phyloP scores from a whole-genome alignment of 495 filamentous ascomycete species.

The Monascus purpureus region DNA sequence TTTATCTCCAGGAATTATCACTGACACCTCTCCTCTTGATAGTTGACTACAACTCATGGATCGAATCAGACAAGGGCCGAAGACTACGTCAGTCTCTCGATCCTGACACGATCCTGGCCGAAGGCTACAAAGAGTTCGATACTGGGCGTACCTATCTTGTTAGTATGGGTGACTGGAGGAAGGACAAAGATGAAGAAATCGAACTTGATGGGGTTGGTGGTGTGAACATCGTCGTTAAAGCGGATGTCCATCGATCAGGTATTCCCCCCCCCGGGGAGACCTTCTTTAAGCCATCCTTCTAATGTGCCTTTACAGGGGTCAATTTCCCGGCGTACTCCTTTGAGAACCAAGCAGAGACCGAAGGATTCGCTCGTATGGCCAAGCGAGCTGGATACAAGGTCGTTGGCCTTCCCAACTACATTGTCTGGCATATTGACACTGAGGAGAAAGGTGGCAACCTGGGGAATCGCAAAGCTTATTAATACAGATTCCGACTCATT shows the following conservation, averaged over 20 bases:
- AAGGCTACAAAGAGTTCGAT: constrained; percentile 89
- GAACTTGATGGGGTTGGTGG: constrained; percentile 92
- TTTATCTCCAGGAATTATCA: constrained; percentile 1
- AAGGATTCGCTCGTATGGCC: constrained; percentile 97
- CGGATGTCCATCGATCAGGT: constrained; percentile 92
- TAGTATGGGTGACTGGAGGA: constrained; percentile 76
- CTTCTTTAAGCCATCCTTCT: not conserved
- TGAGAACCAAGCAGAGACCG: constrained; percentile 97
- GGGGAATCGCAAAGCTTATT: constrained; percentile 29
- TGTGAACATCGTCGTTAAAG: constrained; percentile 94
- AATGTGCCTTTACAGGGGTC: constrained; percentile 51
- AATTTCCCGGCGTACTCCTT: constrained; percentile 97
- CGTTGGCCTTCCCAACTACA: constrained; percentile 86
- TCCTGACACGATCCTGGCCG: constrained; percentile 70
- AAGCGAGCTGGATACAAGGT: constrained; percentile 93
- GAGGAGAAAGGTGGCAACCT: constrained; percentile 85
- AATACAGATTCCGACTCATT: constrained; percentile 2
- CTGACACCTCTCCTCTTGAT: not conserved
- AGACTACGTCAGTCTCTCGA: constrained; percentile 57
- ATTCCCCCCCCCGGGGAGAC: constrained; percentile 9
- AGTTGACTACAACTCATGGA: constrained; percentile 99
- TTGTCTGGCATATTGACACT: constrained; percentile 99
- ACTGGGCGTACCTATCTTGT: constrained; percentile 82
- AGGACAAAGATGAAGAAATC: constrained; percentile 81
- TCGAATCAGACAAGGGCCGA: constrained; percentile 75